These are phyloP conservation scores for Hymenoscyphus scutula DNA, from an alignment of 2,329 filamentous ascomycete genomes.

Conservation along the genomic window DNA sequence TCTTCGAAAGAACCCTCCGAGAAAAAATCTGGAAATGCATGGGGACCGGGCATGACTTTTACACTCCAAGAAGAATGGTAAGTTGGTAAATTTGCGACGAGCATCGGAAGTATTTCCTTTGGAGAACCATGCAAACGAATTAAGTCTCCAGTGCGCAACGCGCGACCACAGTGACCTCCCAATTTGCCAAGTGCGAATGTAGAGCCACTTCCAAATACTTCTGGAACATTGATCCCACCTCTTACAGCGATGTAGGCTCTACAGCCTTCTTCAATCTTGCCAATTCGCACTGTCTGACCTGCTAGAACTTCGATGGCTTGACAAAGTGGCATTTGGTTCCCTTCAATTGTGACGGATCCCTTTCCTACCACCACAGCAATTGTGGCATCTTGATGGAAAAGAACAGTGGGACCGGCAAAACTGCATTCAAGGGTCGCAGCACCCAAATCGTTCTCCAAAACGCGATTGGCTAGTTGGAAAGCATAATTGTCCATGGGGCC, in stretches of 20 bases:
- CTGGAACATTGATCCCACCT: constrained; percentile 48
- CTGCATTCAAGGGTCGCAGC: constrained; percentile 60
- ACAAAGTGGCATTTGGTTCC: constrained; percentile 52
- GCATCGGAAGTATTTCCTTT: constrained; percentile 10
- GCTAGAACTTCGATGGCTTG: constrained; percentile 48
- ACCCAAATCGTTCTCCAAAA: constrained; percentile 54
- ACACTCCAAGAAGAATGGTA: constrained; percentile 24
- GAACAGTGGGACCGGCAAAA: constrained; percentile 55
- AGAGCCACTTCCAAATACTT: constrained; percentile 37
- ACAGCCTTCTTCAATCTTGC: constrained; percentile 50
- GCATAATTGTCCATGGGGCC: constrained; percentile 42
- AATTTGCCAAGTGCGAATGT: constrained; percentile 45
- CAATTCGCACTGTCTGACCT: constrained; percentile 53
- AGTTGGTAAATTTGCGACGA: constrained; percentile 15
- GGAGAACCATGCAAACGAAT: constrained; percentile 16
- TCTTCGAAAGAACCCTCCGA: constrained; percentile 50
- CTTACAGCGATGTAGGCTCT: constrained; percentile 57
- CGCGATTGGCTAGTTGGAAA: constrained; percentile 50
- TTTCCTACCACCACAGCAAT: constrained; percentile 56
- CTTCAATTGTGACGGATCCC: constrained; percentile 52
- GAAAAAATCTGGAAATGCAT: constrained; percentile 36
- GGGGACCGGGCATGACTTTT: constrained; percentile 37
- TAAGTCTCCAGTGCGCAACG: constrained; percentile 22
- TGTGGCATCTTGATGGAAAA: constrained; percentile 52
- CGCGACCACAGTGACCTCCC: constrained; percentile 45